Evolutionary conservation across 1,139 yeast species (phyloP), one percentile per base, ranked within the genome.

Genomic region (Geotrichum siamense): DNA sequence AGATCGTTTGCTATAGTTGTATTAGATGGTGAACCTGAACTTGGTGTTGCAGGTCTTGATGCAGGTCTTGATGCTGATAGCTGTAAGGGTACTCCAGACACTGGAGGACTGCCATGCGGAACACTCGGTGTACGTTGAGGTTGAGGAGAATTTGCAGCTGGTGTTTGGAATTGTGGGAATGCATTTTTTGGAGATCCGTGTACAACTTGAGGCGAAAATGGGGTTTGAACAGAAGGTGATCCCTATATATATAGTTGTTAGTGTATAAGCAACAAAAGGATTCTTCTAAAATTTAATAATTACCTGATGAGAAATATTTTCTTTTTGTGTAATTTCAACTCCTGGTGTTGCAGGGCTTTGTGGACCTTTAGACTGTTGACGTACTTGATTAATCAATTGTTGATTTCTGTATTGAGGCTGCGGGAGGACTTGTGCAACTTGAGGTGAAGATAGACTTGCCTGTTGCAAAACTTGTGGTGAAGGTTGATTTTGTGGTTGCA

Each of bases 1-100:
- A 26, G 51, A 16, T 41, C 40, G 10, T 27, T 31, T 6, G 21
- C 32, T 6, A 33, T 41, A 33, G 17, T 28, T 43, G 44, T 31
- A n/a, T n/a, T n/a, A n/a, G n/a, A n/a, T 22, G 35, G 23, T 72
- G 69, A 50, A 75, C 78, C 54, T 81, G 77, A 52, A 78, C 77
- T 39, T 79, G 76, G 53, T 79, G 84, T 31, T 65, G 67, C 13
- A 35, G 16, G 39, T 39, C 37, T 31, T 20, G 44, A 30, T 39
- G 20, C 22, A 32, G 27, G 10, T 41, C 23, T 47, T 36, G 23
- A 37, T 40, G 13, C 37, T 34, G 38, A 25, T 26, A 40, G 38
- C 45, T 45, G 19, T 35, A 52, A 26, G 41, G 53, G 40, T n/a
- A n/a, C n/a, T n/a, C n/a, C n/a, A n/a, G n/a, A n/a, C n/a, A n/a